Conservation (phyloP, 305 asterid genomes). For the Striga hermonthica region DNA sequence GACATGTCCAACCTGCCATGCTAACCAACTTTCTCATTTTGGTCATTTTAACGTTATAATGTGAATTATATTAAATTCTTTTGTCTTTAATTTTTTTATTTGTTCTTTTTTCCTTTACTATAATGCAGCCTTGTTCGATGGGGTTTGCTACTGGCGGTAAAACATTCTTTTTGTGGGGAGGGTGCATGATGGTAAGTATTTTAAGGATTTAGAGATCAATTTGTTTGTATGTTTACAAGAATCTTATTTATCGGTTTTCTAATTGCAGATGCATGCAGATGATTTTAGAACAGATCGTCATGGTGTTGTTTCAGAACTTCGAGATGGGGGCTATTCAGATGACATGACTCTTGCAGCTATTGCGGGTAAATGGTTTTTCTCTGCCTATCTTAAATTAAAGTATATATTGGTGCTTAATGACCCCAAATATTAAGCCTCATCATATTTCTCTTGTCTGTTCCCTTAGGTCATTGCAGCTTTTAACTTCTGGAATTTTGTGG, state of each 20-base stretch:
- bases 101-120: neutral
- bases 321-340: constrained; percentile 97
- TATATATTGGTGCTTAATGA: constrained; percentile 19
- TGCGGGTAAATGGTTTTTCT: constrained; percentile 50
- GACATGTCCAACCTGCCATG: constrained; percentile 10
- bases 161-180: constrained; percentile 99
- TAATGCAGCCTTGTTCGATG: constrained; percentile 93
- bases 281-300: constrained; percentile 85
- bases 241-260: constrained; percentile 24
- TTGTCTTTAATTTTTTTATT: constrained; percentile 23
- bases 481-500: constrained; percentile 3
- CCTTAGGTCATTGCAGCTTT: constrained; percentile 13
- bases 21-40: constrained; percentile 19
- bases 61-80: constrained; percentile 19
- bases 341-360: constrained; percentile 99
- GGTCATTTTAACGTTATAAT: constrained; percentile 22
- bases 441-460: neutral
- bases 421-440: constrained; percentile 16
- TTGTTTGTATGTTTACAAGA: constrained; percentile 18
- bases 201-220: constrained; percentile 27
- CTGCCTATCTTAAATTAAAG: constrained; percentile 20
- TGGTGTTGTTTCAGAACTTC: constrained; percentile 81
- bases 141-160: constrained; percentile 99
- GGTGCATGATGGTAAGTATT: constrained; percentile 96
- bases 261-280: constrained; percentile 95